Base-by-base conservation (phyloP, 2,329 filamentous ascomycete species). In the Eutypa lata region DNA sequence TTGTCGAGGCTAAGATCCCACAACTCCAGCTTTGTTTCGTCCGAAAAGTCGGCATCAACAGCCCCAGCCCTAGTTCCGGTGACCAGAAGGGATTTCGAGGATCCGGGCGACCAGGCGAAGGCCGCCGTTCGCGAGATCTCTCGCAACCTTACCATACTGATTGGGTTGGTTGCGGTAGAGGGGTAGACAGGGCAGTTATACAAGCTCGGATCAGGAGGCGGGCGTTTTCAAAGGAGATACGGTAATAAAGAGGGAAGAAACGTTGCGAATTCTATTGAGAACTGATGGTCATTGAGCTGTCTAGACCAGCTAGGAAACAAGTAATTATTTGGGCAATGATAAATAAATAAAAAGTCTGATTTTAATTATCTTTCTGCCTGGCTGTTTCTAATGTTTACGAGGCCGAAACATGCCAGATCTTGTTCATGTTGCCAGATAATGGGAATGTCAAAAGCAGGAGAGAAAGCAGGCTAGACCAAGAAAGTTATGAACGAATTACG, bases 91-190 rank as follows among this genome's bases (percentile, higher is more conserved):
- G 93, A 91, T 62, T 87, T 84, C 38, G 83, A 82, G 48, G 90
- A 76, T 63, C 87, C 89, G 24, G 92, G 89, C 62, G 91, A 96
- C 93, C 94, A 99, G 68, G 94, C 91, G 73, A 99, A 99, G 66
- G 93, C 89, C 73, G 93, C 94, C 67, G 94, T 99, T 75, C 94
- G 86, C 71, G 91, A 90, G 69, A 99, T 95, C 79, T 97, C 92
- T 80, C 93, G 86, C 74, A 97, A 81, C 77, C 91, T 90, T 75
- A 97, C 93, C 94, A 99, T 99, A 73, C 63, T 75, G 69, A 53
- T 49, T 51, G 53, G 51, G 47, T 51, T 55, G 51, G 46, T 33
- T 8, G 50, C 43, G 33, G 49, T 47, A 48, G 55, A 54, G 51
- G 51, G 53, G 26, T 31, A 31, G 10, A 10, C 26, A 31, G 26